Base-by-base conservation (phyloP, 768 basidiomycete species). In the Lentinula boryana region DNA sequence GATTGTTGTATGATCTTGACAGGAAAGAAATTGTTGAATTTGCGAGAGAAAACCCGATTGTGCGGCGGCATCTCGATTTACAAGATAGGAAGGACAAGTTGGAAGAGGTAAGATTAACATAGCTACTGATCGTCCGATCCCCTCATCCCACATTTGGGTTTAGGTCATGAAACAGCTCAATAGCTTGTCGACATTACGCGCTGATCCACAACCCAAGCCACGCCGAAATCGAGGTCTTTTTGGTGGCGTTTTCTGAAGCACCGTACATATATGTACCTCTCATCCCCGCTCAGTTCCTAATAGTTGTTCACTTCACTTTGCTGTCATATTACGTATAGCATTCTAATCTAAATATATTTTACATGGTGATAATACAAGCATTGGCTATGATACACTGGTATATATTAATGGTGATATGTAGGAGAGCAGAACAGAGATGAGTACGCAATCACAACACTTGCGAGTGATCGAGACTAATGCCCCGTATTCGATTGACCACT, bases 31-130 rank as follows among this genome's bases (percentile, higher is more conserved):
- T 98, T 44, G 76, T 88, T 35, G 85, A 87, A 62, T 99, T 99
- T 74, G 96, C 97, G 0, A 84, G 92, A 50, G 96, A 99, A 80
- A 98, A 99, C 70, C 97, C 96, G 0, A 75, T 76, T n/a, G 85
- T 99, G 60, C 78, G 88, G 63, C 79, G 79, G 55, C 97, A 99
- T 70, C 79, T 99, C 18, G 95, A 98, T 61, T 75, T 99, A 46
- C 97, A 99, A 71, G 95, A 95, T 60, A 82, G 97, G 44, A 99
- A 98, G 68, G 95, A 99, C 72, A 98, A 98, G 74, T 80, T 98
- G 16, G 97, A 98, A 71, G 92, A 95, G 82, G 92, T 89, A 63
- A 63, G 71, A 12, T 4, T 64, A 3, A 8, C 5, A 23, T n/a
- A 31, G 21, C 33, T 35, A 4, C 10, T 61, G 32, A 41, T 56